Percentiles rank a stretch among this genome's conserved stretches.
Evolutionary conservation across 495 filamentous ascomycete genomes (phyloP).

Genomic region (Chaetomium tenue): DNA sequence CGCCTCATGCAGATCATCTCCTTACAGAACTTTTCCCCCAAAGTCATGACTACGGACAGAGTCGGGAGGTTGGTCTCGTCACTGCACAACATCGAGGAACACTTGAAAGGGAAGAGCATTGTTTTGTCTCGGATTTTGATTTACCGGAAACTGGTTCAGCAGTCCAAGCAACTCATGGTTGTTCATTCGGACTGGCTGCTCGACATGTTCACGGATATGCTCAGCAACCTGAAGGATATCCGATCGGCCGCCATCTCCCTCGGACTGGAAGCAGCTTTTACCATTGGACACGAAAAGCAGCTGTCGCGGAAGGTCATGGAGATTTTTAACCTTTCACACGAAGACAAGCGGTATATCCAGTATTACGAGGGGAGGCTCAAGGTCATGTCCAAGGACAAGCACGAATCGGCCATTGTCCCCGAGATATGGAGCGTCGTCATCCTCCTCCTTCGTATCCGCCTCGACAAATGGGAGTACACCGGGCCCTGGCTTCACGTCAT

Average conservation of each 20-base stretch:
- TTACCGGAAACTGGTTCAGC: conserved; percentile 70
- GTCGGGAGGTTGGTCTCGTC: conserved; percentile 64
- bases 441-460: conserved; percentile 65
- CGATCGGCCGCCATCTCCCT: conserved; percentile 69
- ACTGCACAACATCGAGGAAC: conserved; percentile 68
- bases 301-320: conserved; percentile 63
- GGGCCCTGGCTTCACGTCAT: conserved; percentile 71
- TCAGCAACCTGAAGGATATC: conserved; percentile 74
- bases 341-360: conserved; percentile 60
- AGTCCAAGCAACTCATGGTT: conserved; percentile 65
- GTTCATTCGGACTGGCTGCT: conserved; percentile 69
- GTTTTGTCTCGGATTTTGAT: conserved; percentile 68
- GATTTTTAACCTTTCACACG: conserved; percentile 57
- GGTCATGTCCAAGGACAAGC: conserved; percentile 64
- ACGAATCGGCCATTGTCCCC: conserved; percentile 67
- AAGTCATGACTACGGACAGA: conserved; percentile 67
- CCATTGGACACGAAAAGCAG: conserved; percentile 61
- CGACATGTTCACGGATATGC: conserved; percentile 75
- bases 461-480: conserved; percentile 72
- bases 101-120: conserved; percentile 73
- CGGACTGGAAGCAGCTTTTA: conserved; percentile 63
- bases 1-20: conserved; percentile 75
- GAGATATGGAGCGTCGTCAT: conserved; percentile 84
- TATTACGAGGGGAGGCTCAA: conserved; percentile 65
- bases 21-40: conserved; percentile 70